These are phyloP conservation scores for Aureobasidium zeae DNA, from an alignment of 2,329 filamentous ascomycete genomes.

Conservation along the genomic window DNA sequence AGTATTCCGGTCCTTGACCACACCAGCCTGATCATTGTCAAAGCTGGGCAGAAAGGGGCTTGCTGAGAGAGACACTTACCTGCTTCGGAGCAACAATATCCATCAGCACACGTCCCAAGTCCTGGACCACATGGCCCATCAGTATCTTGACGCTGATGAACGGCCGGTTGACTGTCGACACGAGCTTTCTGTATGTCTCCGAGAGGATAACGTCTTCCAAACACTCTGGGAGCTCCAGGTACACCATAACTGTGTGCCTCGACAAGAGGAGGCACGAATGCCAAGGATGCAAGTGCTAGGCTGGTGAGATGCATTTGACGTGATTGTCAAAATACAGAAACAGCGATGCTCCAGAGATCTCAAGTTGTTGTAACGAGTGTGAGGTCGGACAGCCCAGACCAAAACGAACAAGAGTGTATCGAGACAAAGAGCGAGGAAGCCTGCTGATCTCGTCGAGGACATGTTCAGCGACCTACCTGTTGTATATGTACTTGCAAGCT, in stretches of 20 bases:
- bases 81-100: constrained; percentile 13
- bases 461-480: not conserved
- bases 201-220: not conserved
- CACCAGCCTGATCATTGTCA: constrained; percentile 28
- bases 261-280: constrained; percentile 1
- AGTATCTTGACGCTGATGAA: constrained; percentile 4
- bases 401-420: not conserved
- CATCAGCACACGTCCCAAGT: constrained; percentile 8
- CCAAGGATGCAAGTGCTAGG: constrained; percentile 1
- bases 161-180: not conserved
- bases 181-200: not conserved
- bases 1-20: constrained; percentile 47
- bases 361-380: not conserved
- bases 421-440: not conserved
- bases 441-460: not conserved
- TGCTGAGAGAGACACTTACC: not conserved
- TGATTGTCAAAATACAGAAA: not conserved
- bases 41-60: not conserved
- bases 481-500: constrained; percentile 5
- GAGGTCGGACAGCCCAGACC: not conserved
- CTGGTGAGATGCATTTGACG: constrained; percentile 14
- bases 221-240: constrained; percentile 8
- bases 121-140: constrained; percentile 8
- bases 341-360: not conserved
- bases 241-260: constrained; percentile 1